phyloP scores from a whole-genome alignment of 2,329 filamentous ascomycete species.

The Apiospora sp. region DNA sequence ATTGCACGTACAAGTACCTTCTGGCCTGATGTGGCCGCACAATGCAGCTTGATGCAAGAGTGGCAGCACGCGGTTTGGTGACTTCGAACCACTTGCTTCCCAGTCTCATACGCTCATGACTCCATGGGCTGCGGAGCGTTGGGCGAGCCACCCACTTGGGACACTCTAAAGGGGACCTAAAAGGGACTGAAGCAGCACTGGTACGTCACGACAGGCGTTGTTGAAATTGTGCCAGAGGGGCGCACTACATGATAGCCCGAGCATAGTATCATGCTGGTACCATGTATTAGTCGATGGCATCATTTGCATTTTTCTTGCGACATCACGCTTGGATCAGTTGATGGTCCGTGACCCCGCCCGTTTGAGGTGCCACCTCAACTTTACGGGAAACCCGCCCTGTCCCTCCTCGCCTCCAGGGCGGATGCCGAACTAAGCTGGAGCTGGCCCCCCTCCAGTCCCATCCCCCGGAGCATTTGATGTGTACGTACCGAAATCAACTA shows the following conservation, averaged over 20 bases:
- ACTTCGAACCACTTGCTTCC: conserved; percentile 1
- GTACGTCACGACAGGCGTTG: conserved; percentile 6
- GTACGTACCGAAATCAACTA: conserved; percentile 12
- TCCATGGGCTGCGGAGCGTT: background rate
- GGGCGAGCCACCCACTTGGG: conserved; percentile 13
- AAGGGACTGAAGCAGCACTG: background rate
- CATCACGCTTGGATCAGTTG: background rate
- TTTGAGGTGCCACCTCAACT: conserved; percentile 17
- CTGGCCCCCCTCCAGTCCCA: background rate
- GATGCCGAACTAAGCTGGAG: background rate
- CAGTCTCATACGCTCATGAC: conserved; percentile 9
- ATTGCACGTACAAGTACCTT: background rate
- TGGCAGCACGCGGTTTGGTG: conserved; percentile 6
- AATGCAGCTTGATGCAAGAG: background rate
- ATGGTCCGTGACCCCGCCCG: conserved; percentile 12
- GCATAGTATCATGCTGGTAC: conserved; percentile 12
- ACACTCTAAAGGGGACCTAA: background rate
- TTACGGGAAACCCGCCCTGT: background rate
- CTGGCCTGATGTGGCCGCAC: conserved; percentile 3
- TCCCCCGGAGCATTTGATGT: background rate
- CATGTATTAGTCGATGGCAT: conserved; percentile 23
- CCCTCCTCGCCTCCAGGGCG: conserved; percentile 7
- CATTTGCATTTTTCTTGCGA: conserved; percentile 25
- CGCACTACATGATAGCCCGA: background rate
- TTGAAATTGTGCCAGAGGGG: background rate